A percentile compares a stretch with the other conserved stretches of the same genome.
phyloP scores from a whole-genome alignment of 306 rosid genomes.

The Carpinus fangiana region DNA sequence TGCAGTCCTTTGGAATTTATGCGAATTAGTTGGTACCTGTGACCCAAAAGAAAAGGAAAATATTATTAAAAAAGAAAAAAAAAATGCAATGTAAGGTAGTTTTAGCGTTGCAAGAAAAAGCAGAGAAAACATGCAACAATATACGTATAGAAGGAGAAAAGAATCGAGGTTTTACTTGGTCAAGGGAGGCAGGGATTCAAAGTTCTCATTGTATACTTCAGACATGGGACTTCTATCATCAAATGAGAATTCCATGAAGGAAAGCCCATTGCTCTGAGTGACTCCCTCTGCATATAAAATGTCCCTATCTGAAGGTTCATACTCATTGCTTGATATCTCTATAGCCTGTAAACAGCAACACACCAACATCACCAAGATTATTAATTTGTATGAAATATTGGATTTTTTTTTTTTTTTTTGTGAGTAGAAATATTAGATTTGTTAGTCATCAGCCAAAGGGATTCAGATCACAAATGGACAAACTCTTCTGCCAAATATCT shows the following conservation, averaged over 20 bases:
- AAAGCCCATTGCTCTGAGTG: conserved; percentile 84
- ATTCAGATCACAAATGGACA: too few species aligned
- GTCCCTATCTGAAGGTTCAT: conserved; percentile 85
- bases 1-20: conserved; percentile 73
- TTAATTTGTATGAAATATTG: not conserved
- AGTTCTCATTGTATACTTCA: conserved; percentile 65
- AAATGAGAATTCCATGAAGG: conserved; percentile 80
- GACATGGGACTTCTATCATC: conserved; percentile 88
- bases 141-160: conserved; percentile 10
- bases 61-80: too few species aligned
- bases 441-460: too few species aligned
- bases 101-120: conserved; percentile 24
- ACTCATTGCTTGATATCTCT: conserved; percentile 89
- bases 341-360: conserved; percentile 59
- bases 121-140: conserved; percentile 5
- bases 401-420: too few species aligned
- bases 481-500: too few species aligned
- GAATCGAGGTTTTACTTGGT: conserved; percentile 56
- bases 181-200: conserved; percentile 55
- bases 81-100: conserved; percentile 14
- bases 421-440: too few species aligned
- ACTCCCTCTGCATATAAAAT: conserved; percentile 83
- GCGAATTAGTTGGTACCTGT: conserved; percentile 75
- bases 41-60: conserved; percentile 26
- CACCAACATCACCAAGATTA: conserved; percentile 7